phyloP scores from a whole-genome alignment of 768 basidiomycete species.

The Pleurotus tuber-regium region DNA sequence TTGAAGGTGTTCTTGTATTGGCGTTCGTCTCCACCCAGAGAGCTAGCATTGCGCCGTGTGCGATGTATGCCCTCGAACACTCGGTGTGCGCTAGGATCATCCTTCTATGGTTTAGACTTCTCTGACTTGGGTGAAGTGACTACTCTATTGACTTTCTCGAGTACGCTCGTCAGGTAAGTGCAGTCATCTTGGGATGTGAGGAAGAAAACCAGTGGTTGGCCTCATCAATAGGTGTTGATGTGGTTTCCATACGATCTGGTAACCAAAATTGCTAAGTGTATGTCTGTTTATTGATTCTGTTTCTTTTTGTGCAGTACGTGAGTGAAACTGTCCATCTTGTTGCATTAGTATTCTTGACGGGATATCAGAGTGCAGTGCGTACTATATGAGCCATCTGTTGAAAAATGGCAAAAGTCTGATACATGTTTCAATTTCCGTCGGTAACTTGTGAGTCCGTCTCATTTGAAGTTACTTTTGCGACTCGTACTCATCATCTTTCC shows the following conservation, averaged over 20 bases:
- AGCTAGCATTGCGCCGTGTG: neutral
- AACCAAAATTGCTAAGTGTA: neutral
- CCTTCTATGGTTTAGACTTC: neutral
- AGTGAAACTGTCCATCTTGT: neutral
- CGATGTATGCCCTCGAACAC: neutral
- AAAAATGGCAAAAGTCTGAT: too few species aligned
- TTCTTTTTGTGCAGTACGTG: neutral
- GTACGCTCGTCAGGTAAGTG: neutral
- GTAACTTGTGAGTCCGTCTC: too few species aligned
- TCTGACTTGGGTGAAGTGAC: neutral
- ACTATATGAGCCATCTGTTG: too few species aligned
- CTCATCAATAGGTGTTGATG: neutral
- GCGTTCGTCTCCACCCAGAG: neutral
- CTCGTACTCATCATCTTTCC: too few species aligned
- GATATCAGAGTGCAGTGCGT: too few species aligned
- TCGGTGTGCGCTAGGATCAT: neutral
- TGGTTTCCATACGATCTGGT: constrained; percentile 2
- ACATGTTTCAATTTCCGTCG: too few species aligned
- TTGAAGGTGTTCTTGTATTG: neutral
- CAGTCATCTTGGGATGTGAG: neutral
- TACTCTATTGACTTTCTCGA: neutral
- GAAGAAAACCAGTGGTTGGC: neutral
- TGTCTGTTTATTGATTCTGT: neutral
- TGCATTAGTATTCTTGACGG: neutral
- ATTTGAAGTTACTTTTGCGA: too few species aligned